Conservation (phyloP, 306 rosid species). For the Trifolium pratense region DNA sequence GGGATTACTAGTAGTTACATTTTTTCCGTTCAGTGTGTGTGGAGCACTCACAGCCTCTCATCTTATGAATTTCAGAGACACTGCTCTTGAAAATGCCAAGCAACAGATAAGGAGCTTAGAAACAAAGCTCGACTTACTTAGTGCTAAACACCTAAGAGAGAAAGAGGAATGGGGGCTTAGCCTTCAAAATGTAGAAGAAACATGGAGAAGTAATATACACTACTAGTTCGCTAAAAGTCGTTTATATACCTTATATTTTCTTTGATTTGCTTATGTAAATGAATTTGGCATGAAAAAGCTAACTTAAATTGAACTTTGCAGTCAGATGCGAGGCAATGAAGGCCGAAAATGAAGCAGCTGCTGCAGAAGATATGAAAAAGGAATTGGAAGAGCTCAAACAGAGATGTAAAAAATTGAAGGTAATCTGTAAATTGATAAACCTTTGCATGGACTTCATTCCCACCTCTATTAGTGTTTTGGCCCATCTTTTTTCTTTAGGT, state of each 20-base stretch:
- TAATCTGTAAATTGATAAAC: constrained; percentile 39
- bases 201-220: constrained; percentile 76
- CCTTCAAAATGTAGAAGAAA: constrained; percentile 90
- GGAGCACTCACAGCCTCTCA: constrained; percentile 40
- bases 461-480: constrained; percentile 2
- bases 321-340: constrained; percentile 83
- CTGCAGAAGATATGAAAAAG: constrained; percentile 64
- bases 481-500: constrained; percentile 32
- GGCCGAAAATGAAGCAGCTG: constrained; percentile 78
- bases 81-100: constrained; percentile 60
- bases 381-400: constrained; percentile 85
- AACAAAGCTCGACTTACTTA: constrained; percentile 68
- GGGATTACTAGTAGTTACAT: constrained; percentile 16
- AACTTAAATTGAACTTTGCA: constrained; percentile 49
- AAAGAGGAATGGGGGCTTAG: constrained; percentile 88
- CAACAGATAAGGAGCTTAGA: constrained; percentile 78
- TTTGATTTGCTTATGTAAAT: constrained; percentile 34
- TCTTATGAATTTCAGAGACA: constrained; percentile 67
- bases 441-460: constrained; percentile 31
- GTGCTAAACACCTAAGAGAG: constrained; percentile 68
- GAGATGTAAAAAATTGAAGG: constrained; percentile 78
- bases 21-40: constrained; percentile 31
- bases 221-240: constrained; percentile 40
- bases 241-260: constrained; percentile 24
- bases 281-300: constrained; percentile 37